Conservation (phyloP, 192 early-diverging fungal genomes). For the Jimgerdemannia flammicorona region DNA sequence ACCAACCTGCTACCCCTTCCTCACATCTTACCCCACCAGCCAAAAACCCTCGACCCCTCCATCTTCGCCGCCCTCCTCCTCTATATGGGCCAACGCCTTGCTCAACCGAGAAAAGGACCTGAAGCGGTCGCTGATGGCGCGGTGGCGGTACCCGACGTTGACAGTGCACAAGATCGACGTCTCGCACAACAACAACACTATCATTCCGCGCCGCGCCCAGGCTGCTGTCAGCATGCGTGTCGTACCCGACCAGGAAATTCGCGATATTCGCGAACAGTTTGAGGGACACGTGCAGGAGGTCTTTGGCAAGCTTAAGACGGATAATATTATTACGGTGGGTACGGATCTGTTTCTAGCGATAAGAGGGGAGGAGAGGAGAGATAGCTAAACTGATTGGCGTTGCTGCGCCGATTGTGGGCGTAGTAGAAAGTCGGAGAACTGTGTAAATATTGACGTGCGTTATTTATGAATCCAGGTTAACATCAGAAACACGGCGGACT, state of each 20-base stretch:
- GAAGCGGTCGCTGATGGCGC: conserved; percentile 60
- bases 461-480: conserved; percentile 34
- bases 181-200: conserved; percentile 65
- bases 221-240: conserved; percentile 71
- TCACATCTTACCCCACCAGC: not conserved
- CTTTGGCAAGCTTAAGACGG: conserved; percentile 45
- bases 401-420: too few species aligned
- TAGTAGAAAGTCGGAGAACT: too few species aligned
- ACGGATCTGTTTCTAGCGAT: conserved; percentile 4
- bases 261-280: conserved; percentile 58
- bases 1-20: not conserved
- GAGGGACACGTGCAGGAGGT: conserved; percentile 44
- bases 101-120: conserved; percentile 21
- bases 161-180: conserved; percentile 76
- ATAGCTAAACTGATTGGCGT: not conserved
- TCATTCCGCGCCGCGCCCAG: conserved; percentile 65
- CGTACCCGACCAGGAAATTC: conserved; percentile 68
- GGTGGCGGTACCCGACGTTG: conserved; percentile 70
- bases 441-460: not conserved
- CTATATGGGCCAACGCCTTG: too few species aligned
- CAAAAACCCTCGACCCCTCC: not conserved
- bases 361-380: not conserved
- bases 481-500: conserved; percentile 62
- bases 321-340: conserved; percentile 40
- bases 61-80: too few species aligned